Percentiles rank a stretch among this genome's conserved stretches.
Evolutionary conservation across 2,329 filamentous ascomycete genomes (phyloP).

Genomic region (Fusarium cyanostomum): DNA sequence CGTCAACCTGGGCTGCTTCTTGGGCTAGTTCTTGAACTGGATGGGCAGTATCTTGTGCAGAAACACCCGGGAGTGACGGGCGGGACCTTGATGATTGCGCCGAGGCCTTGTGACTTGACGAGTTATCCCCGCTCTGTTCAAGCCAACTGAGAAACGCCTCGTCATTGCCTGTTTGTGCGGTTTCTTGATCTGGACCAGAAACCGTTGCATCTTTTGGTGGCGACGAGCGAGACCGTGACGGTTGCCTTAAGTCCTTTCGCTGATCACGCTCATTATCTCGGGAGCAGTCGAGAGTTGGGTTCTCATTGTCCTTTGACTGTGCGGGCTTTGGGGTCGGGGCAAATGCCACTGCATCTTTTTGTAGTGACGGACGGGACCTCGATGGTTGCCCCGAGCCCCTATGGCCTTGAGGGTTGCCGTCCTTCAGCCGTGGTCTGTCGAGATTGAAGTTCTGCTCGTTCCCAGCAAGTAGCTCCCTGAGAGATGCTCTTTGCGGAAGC

Average conservation of each 20-base stretch:
- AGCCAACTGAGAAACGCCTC: slow-evolving; percentile 29
- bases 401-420: not conserved
- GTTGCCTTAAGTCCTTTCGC: not conserved
- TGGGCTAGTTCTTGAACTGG: not conserved
- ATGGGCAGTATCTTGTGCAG: not conserved
- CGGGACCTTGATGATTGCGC: not conserved
- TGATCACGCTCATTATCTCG: not conserved
- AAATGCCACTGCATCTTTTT: not conserved
- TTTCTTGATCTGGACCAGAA: not conserved
- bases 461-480: slow-evolving; percentile 24
- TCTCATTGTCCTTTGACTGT: not conserved
- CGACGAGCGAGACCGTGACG: not conserved
- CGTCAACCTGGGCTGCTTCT: not conserved
- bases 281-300: not conserved
- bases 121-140: slow-evolving; percentile 5
- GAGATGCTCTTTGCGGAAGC: slow-evolving; percentile 25
- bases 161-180: not conserved
- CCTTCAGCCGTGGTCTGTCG: not conserved
- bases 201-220: not conserved
- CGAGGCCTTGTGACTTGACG: not conserved
- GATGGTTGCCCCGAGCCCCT: not conserved
- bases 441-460: slow-evolving; percentile 18
- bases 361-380: not conserved
- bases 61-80: not conserved
- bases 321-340: not conserved